Base-by-base conservation (phyloP, 495 filamentous ascomycete genomes). In the Podospora pseudopauciseta region DNA sequence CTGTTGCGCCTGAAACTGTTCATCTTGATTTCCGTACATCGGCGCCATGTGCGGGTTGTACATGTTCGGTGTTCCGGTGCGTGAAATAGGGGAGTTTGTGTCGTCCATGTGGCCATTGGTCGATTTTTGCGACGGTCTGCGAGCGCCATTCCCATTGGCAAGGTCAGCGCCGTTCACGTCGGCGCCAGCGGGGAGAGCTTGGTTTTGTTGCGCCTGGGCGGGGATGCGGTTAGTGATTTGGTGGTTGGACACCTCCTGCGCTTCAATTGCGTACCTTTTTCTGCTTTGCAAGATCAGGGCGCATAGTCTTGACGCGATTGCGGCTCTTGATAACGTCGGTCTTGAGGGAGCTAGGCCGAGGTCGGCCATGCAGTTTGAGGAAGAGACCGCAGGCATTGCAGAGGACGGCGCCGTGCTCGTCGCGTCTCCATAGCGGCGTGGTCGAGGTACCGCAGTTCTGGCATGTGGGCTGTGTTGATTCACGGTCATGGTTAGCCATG, bases 311-410 rank as follows among this genome's bases (percentile, higher is more conserved):
- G 62, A 98, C 94, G 65, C 95, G 89, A 77, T 99, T 99, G 72
- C 95, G 93, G 82, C 94, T 97, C 82, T 99, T 99, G 81, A 99
- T 99, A 68, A 98, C 93, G 83, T 99, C 96, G 58, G 96, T 99
- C 82, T 99, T 99, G 72, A 99, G 86, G 71, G 90, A 94, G 79
- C 96, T 96, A 74, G 96, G 96, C 64, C 95, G 89, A 70, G 96
- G 88, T 23, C 93, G 88, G 68, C 92, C 92, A 72, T 99, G 95
- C 68, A 99, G 88, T 83, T 99, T 99, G 70, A 99, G 84, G 80
- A 97, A 99, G 55, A 99, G 81, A 63, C 95, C 95, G 80, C 95
- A 99, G 67, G 95, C 95, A 81, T 99, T 99, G 87, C 95, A 99
- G 56, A 99, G 91, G n/a, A 99, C 94, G 2, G 92, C 92, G 68